Evolutionary conservation across 139 green algal genomes (phyloP).

Genomic region (Penium margaritaceum): DNA sequence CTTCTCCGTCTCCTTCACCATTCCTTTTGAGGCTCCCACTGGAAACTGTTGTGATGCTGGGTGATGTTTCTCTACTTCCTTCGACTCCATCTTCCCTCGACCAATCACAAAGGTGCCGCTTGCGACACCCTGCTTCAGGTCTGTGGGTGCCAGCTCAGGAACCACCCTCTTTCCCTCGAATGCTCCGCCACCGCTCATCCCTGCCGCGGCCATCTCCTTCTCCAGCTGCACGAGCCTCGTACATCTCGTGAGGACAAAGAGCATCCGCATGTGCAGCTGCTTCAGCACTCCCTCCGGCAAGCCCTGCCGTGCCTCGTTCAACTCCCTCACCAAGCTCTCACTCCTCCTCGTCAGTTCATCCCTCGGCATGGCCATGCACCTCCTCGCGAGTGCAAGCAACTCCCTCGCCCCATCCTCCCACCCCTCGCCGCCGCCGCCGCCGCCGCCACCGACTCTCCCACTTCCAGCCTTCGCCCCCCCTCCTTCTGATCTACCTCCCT

Average conservation of each 20-base stretch:
- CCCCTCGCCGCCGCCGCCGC: not conserved
- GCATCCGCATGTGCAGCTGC: constrained; percentile 33
- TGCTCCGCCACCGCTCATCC: not conserved
- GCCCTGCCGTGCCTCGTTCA: constrained; percentile 14
- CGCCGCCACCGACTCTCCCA: too few relatives aligned
- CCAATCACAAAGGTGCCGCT: too few relatives aligned
- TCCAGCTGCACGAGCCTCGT: constrained; percentile 33
- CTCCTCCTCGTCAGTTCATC: constrained; percentile 17
- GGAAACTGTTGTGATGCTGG: too few relatives aligned
- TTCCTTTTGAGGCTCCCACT: too few relatives aligned
- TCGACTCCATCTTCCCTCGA: too few relatives aligned
- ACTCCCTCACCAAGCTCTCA: constrained; percentile 19
- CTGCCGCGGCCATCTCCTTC: not conserved
- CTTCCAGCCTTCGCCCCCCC: too few relatives aligned
- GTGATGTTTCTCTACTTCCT: too few relatives aligned
- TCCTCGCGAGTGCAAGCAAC: not conserved
- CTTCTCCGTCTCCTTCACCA: too few relatives aligned
- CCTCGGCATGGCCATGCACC: constrained; percentile 14
- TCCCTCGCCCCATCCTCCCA: constrained; percentile 16
- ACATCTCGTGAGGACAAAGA: constrained; percentile 42
- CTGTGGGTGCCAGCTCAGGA: too few relatives aligned
- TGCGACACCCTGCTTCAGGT: too few relatives aligned
- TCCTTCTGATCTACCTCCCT: too few relatives aligned
- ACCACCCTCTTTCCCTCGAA: too few relatives aligned
- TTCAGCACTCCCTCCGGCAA: constrained; percentile 25